A percentile compares a stretch with the other conserved stretches of the same genome.
Evolutionary conservation across 2,329 filamentous ascomycete genomes (phyloP).

Genomic region (Fusarium multiceps): DNA sequence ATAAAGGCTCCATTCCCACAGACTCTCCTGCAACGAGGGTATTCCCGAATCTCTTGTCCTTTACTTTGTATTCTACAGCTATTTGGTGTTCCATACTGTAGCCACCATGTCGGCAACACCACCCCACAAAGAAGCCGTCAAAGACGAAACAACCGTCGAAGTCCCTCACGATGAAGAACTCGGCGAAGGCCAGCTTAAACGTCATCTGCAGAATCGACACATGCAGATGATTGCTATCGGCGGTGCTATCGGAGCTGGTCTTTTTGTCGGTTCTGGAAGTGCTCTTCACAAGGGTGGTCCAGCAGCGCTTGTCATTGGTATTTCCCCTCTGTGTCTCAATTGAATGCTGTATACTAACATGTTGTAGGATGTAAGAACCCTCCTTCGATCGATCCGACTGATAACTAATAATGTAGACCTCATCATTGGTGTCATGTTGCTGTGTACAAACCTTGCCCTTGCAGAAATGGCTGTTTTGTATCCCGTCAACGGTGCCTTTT

Average conservation of each 20-base stretch:
- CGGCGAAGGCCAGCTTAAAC: constrained; percentile 45
- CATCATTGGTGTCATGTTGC: constrained; percentile 34
- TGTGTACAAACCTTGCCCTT: constrained; percentile 81
- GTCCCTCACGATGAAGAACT: constrained; percentile 31
- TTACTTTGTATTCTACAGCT: neutral
- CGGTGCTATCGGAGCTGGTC: constrained; percentile 71
- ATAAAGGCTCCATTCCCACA: neutral
- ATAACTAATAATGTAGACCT: constrained; percentile 49
- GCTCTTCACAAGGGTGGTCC: constrained; percentile 79
- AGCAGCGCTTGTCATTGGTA: constrained; percentile 77
- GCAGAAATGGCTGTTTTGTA: constrained; percentile 93
- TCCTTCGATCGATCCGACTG: neutral
- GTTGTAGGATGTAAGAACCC: constrained; percentile 16
- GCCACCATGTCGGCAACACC: constrained; percentile 22
- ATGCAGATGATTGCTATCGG: constrained; percentile 97
- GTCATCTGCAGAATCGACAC: constrained; percentile 83
- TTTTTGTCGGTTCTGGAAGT: constrained; percentile 85
- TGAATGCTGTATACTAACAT: neutral
- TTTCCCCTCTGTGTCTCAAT: too few relatives aligned
- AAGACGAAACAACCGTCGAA: constrained; percentile 23
- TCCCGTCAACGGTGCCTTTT: constrained; percentile 91
- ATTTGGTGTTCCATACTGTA: neutral
- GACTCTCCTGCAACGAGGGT: too few relatives aligned
- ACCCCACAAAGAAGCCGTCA: constrained; percentile 21
- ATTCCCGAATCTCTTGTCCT: neutral